Evolutionary conservation across 352 stramenopile genomes (phyloP), one percentile per base, ranked within the genome.

Genomic region (Globisporangium emineosum): DNA sequence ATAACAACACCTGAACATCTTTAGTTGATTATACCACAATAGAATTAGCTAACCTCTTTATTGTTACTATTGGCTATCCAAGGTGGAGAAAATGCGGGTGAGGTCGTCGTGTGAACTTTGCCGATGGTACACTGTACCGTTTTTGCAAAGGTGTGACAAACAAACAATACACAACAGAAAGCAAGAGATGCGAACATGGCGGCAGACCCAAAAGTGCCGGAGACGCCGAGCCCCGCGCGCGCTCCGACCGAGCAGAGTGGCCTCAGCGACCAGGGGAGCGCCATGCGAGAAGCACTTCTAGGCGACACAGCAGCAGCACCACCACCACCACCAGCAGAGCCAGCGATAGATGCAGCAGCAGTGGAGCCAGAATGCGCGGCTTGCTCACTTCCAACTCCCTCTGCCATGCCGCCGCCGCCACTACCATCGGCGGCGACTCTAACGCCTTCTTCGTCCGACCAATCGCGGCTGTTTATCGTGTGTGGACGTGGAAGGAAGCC

Each of bases 401-500:
- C 49, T 33, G 25, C 49, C 17, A 30, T 32, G 5, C 21, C 10
- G 4, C 8, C 27, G 5, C 49, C 23, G 10, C 1, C 50, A 17
- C 6, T 6, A 5, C 9, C 50, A 17, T 6, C 50, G 7, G 10
- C 29, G 2, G 19, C 15, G 13, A 15, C 27, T 2, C 13, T 30
- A 1, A 4, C 25, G 6, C 13, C 43, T 19, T n/a, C 57, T 9
- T 56, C n/a, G 3, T 64, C 33, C 1, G 63, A 68, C 12, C 35
- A 45, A 15, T 45, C 64, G 49, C 73, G 78, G 27, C 75, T 93
- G 3, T 93, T 93, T 63, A 76, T 93, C 19, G 76, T 93, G 13
- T 93, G 85, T 29, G 85, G 85, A 32, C 79, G 85, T 10, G 72
- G 77, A n/a, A 73, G 83, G 15, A 83, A 79, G 59, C 61, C 76